These are phyloP conservation scores for Diaporthe amygdali DNA, from an alignment of 2,329 filamentous ascomycete genomes.

Conservation along the genomic window DNA sequence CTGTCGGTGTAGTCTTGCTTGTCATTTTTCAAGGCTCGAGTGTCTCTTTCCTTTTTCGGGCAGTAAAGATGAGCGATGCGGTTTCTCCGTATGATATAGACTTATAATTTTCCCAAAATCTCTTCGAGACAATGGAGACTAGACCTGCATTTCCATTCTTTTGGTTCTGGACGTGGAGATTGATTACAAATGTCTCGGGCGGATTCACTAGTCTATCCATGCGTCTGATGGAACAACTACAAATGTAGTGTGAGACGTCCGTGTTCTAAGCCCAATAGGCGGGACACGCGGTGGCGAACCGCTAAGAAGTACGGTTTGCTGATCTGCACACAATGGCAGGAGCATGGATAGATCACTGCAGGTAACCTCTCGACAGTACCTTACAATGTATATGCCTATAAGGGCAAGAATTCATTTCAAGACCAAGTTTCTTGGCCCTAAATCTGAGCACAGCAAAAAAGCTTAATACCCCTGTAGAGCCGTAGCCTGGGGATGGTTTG, in stretches of 20 bases:
- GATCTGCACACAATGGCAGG: neutral
- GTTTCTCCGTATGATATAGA: neutral
- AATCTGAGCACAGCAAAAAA: neutral
- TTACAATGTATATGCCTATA: too few relatives aligned
- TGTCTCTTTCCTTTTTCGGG: neutral
- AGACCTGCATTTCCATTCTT: neutral
- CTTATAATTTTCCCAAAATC: neutral
- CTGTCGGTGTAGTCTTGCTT: neutral
- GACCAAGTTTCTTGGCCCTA: neutral
- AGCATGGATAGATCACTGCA: neutral
- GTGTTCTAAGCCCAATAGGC: too few relatives aligned
- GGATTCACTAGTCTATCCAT: neutral
- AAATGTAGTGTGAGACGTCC: neutral
- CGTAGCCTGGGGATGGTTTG: neutral
- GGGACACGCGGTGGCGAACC: neutral
- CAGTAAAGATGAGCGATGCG: too few relatives aligned
- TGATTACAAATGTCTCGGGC: neutral
- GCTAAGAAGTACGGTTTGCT: neutral
- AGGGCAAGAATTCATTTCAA: neutral
- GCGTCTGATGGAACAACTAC: too few relatives aligned
- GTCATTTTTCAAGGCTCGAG: neutral
- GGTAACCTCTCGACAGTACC: neutral
- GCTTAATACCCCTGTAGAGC: neutral
- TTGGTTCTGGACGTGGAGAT: neutral
- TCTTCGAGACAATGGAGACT: neutral